Evolutionary conservation across 768 basidiomycete species (phyloP).

Genomic region (Lactifluus piperatus): DNA sequence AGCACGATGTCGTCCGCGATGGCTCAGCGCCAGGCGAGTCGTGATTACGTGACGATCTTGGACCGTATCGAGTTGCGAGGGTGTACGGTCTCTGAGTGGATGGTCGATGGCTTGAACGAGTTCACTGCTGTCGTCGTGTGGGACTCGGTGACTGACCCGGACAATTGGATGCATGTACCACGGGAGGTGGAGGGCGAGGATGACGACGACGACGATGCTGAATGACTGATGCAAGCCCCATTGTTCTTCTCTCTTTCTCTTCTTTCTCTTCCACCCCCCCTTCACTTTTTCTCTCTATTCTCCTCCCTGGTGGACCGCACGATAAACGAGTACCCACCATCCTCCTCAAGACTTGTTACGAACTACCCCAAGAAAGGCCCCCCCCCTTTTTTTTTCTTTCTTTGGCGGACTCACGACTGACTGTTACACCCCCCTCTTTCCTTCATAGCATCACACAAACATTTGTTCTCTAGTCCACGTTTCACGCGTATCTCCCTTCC

Average conservation of each 20-base stretch:
- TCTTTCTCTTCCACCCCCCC: neutral
- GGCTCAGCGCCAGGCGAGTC: constrained; percentile 10
- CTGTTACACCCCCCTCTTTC: neutral
- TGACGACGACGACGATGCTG: neutral
- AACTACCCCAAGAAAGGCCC: too few relatives aligned
- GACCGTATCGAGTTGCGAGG: constrained; percentile 13
- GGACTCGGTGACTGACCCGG: constrained; percentile 12
- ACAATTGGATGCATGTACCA: constrained; percentile 12
- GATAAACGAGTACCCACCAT: neutral
- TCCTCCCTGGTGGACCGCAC: neutral
- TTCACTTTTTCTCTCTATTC: too few relatives aligned
- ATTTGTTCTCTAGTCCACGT: neutral
- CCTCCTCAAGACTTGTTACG: too few relatives aligned
- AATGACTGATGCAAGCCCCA: neutral
- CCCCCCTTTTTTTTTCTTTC: too few relatives aligned
- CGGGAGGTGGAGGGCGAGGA: constrained; percentile 1
- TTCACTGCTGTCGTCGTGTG: constrained; percentile 13
- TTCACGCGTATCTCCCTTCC: neutral
- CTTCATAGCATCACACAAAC: neutral
- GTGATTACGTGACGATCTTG: constrained; percentile 10
- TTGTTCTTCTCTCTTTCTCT: neutral
- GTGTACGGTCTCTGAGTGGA: constrained; percentile 8
- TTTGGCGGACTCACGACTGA: neutral
- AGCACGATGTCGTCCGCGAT: neutral
- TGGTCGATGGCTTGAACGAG: constrained; percentile 6